Percentiles rank a stretch among this genome's conserved stretches.
phyloP scores from a whole-genome alignment of 2,329 filamentous ascomycete species.

The Karstenula rhodostoma region DNA sequence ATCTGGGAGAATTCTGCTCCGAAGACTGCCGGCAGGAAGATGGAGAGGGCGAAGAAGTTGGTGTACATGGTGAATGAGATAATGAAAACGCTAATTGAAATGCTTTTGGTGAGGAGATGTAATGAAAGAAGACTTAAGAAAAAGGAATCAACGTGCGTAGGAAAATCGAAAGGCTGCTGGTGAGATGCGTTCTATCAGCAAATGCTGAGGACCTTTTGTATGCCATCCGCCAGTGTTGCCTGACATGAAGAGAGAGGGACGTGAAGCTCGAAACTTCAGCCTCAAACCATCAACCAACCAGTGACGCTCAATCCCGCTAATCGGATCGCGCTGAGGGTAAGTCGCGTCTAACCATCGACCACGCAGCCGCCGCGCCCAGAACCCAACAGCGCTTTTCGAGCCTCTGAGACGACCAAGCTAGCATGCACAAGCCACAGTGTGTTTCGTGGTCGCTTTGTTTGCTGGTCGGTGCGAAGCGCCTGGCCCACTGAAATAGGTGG shows the following conservation, averaged over 20 bases:
- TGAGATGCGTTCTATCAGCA: neutral
- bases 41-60: conserved; percentile 30
- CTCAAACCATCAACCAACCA: conserved; percentile 3
- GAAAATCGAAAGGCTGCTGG: neutral
- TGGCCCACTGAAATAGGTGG: too few species aligned
- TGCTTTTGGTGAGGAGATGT: neutral
- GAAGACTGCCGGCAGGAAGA: conserved; percentile 28
- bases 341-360: neutral
- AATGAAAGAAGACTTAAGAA: neutral
- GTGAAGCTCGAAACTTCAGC: conserved; percentile 11
- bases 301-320: neutral
- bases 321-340: neutral
- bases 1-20: conserved; percentile 40
- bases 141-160: neutral
- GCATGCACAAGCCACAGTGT: neutral
- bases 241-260: neutral
- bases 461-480: conserved; percentile 1
- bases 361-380: conserved; percentile 1
- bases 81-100: neutral
- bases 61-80: conserved; percentile 36
- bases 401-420: neutral
- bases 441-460: neutral
- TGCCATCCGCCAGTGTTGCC: conserved; percentile 1
- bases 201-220: conserved; percentile 4
- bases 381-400: neutral